These are phyloP conservation scores for Apophysomyces ossiformis DNA, from an alignment of 371 early-diverging fungal genomes.

Conservation along the genomic window DNA sequence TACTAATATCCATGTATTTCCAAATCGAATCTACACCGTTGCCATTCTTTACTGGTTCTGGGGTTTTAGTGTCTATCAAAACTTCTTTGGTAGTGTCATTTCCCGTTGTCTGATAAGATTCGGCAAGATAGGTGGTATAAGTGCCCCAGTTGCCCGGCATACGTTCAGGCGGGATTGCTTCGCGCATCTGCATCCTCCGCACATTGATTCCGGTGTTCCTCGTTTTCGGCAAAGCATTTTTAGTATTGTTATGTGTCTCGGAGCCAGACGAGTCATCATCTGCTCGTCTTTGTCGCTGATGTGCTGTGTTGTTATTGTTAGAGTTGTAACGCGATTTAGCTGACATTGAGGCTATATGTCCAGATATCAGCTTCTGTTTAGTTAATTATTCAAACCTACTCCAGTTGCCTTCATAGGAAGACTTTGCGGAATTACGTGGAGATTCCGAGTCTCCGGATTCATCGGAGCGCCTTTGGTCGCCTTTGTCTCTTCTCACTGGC, in stretches of 20 bases:
- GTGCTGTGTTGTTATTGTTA: neutral
- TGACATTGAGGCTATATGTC: neutral
- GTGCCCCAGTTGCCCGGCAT: slow-evolving; percentile 2
- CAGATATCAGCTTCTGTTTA: neutral
- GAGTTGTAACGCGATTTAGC: neutral
- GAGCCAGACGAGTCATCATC: neutral
- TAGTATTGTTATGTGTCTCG: neutral
- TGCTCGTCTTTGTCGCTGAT: neutral
- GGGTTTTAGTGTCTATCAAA: neutral
- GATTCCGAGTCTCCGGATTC: neutral
- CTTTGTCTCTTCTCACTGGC: neutral
- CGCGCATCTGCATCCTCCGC: neutral
- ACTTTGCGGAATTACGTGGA: neutral
- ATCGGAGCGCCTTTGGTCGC: neutral
- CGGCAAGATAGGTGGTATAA: neutral
- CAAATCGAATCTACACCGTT: neutral
- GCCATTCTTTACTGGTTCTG: neutral
- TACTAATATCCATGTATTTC: neutral
- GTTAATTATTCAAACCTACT: neutral
- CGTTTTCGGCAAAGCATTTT: neutral
- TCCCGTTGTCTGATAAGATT: neutral
- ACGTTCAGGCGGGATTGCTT: neutral
- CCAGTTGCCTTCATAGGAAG: neutral
- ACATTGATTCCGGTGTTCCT: too few species aligned
- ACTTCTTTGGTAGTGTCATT: neutral